These are phyloP conservation scores for Apiospora sp. DNA, from an alignment of 2,329 filamentous ascomycete species.

Conservation along the genomic window DNA sequence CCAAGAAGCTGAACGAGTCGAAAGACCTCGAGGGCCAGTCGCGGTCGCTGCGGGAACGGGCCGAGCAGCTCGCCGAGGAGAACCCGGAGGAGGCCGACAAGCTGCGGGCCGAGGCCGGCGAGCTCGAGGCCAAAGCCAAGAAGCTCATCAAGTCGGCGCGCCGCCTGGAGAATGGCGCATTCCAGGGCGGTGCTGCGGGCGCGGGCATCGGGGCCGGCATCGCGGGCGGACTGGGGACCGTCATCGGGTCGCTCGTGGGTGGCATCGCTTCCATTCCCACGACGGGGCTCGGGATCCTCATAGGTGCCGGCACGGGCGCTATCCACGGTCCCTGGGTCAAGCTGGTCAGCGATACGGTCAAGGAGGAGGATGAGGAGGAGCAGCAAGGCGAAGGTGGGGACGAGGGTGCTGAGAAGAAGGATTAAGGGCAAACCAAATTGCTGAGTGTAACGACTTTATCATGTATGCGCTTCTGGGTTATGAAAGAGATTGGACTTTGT, in stretches of 20 bases:
- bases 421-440: background rate
- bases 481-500: background rate
- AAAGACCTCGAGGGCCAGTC: slow-evolving; percentile 41
- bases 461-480: background rate
- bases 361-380: slow-evolving; percentile 28
- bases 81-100: slow-evolving; percentile 40
- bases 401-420: background rate
- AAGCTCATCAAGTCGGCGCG: slow-evolving; percentile 42
- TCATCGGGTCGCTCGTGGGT: slow-evolving; percentile 41
- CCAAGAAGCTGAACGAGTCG: slow-evolving; percentile 39
- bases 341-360: slow-evolving; percentile 37
- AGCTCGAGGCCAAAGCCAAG: slow-evolving; percentile 41
- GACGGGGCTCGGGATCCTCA: slow-evolving; percentile 41
- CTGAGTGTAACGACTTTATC: background rate
- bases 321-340: slow-evolving; percentile 46
- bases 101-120: slow-evolving; percentile 37
- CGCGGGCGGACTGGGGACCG: slow-evolving; percentile 41
- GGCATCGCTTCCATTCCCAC: slow-evolving; percentile 43
- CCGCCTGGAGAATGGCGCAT: slow-evolving; percentile 42
- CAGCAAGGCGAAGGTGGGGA: background rate
- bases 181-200: slow-evolving; percentile 43
- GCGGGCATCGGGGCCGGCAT: slow-evolving; percentile 44
- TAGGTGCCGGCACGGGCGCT: slow-evolving; percentile 42
- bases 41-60: slow-evolving; percentile 37
- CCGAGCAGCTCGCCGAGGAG: slow-evolving; percentile 36